Conservation (phyloP, 2,329 filamentous ascomycete genomes). For the Drechmeria coniospora region DNA sequence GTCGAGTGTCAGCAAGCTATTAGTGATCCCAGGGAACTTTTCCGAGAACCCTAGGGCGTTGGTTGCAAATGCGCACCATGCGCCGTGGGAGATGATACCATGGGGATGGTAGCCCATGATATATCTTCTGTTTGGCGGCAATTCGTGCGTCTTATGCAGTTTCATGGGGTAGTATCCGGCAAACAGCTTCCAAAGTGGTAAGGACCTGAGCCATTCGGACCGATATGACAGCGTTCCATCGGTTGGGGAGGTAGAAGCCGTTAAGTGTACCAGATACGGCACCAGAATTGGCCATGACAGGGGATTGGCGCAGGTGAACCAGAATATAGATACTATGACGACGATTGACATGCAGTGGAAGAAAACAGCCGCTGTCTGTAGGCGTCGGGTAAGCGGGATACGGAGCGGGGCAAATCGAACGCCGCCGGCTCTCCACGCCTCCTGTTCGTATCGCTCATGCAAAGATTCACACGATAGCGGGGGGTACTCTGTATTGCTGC, state of each 20-base stretch:
- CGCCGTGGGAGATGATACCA: constrained; percentile 94
- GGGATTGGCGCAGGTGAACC: constrained; percentile 80
- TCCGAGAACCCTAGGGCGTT: constrained; percentile 76
- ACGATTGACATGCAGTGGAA: constrained; percentile 58
- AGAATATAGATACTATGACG: constrained; percentile 64
- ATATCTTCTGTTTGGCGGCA: constrained; percentile 76
- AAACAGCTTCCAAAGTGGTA: constrained; percentile 74
- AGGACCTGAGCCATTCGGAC: constrained; percentile 56
- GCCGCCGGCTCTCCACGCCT: constrained; percentile 26
- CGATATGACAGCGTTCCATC: constrained; percentile 63
- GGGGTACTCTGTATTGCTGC: constrained; percentile 12
- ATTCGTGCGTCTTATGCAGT: constrained; percentile 68
- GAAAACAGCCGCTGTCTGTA: constrained; percentile 67
- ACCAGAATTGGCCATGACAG: constrained; percentile 71
- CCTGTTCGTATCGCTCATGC: constrained; percentile 9
- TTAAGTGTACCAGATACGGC: constrained; percentile 69
- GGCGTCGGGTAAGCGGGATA: constrained; percentile 52
- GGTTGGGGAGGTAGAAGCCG: constrained; percentile 62
- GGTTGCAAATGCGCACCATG: constrained; percentile 80
- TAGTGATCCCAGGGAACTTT: constrained; percentile 89
- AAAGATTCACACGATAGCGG: constrained; percentile 9
- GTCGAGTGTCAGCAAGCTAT: constrained; percentile 85
- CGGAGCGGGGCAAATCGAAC: constrained; percentile 76
- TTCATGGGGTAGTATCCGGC: constrained; percentile 83
- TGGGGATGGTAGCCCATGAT: constrained; percentile 97